Evolutionary conservation across 2,329 filamentous ascomycete species (phyloP).

Genomic region (Penicillium olsonii): DNA sequence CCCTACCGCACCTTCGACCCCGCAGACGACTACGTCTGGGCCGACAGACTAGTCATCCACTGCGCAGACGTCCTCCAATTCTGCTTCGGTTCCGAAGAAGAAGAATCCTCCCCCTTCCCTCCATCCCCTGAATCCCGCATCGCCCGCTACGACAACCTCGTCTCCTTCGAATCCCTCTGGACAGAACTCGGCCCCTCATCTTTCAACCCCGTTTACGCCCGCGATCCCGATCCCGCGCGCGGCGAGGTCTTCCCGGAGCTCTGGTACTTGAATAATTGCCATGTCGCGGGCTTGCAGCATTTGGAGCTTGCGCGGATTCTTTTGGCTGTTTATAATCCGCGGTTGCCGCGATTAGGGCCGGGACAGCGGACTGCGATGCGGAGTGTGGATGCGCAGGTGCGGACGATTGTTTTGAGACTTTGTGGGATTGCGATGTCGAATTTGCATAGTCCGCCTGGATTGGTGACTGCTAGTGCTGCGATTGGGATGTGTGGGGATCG

Average conservation of each 20-base stretch:
- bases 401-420: slow-evolving; percentile 52
- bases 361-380: slow-evolving; percentile 20
- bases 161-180: slow-evolving; percentile 52
- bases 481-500: slow-evolving; percentile 38
- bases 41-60: slow-evolving; percentile 59
- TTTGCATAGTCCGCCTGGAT: slow-evolving; percentile 55
- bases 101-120: slow-evolving; percentile 1
- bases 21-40: slow-evolving; percentile 36
- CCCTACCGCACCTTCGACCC: slow-evolving; percentile 37
- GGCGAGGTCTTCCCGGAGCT: slow-evolving; percentile 58
- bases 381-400: slow-evolving; percentile 13
- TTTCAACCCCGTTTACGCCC: slow-evolving; percentile 58
- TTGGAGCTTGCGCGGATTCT: slow-evolving; percentile 61
- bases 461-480: slow-evolving; percentile 47
- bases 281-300: slow-evolving; percentile 63
- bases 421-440: slow-evolving; percentile 63
- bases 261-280: slow-evolving; percentile 59
- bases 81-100: slow-evolving; percentile 52
- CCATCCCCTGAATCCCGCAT: slow-evolving; percentile 19
- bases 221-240: slow-evolving; percentile 36
- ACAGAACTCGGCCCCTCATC: slow-evolving; percentile 49
- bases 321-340: slow-evolving; percentile 58
- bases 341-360: slow-evolving; percentile 52
- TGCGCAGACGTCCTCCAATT: slow-evolving; percentile 66
- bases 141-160: slow-evolving; percentile 34